Base-by-base conservation (phyloP, 1,139 yeast genomes). In the Nakaseomyces kungkrabaensis region DNA sequence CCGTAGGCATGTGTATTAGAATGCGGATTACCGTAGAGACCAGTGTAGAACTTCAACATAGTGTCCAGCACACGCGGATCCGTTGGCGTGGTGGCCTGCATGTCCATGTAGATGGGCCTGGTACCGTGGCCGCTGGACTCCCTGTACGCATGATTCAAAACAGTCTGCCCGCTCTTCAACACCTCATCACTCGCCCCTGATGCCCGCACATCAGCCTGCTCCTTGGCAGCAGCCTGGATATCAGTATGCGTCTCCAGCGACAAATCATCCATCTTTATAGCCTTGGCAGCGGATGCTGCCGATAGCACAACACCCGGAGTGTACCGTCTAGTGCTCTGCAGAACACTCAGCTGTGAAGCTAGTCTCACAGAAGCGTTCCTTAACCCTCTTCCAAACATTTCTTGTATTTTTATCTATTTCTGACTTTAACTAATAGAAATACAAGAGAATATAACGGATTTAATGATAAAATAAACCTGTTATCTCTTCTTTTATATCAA, bases 1-100 rank as follows among this genome's bases (percentile, higher is more conserved):
- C 99, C 99, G 66, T 92, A 92, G n/a, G 96, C 79, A 66, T 92
- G 97, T 10, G 98, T 94, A 50, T 95, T 82, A 4, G 97, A 88
- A 68, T 92, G 99, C 11, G 98, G 98, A 68, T 92, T 92, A 51
- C 99, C 99, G 65, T 89, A 92, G 52, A 86, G 75, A 11, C 97
- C 97, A 3, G 97, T 90, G 69, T 82, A 89, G 67, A 85, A 92
- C 61, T 81, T 84, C 61, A 94, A 71, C 98, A 94, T 92, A 59
- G 81, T 85, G 67, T 92, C 99, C 60, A 94, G 72, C 5, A 92
- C 99, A 53, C 99, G 77, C 37, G 98, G 98, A 65, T 92, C 99
- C 4, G 95, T 87, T 13, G 97, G 98, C 0, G 99, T 92, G 0
- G 99, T 92, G 31, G 98, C 97, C 68, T 90, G 97, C 77, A 89